Evolutionary conservation across 371 early-diverging fungal genomes (phyloP), one percentile per base, ranked within the genome.

Genomic region (Rhizopus sp.): DNA sequence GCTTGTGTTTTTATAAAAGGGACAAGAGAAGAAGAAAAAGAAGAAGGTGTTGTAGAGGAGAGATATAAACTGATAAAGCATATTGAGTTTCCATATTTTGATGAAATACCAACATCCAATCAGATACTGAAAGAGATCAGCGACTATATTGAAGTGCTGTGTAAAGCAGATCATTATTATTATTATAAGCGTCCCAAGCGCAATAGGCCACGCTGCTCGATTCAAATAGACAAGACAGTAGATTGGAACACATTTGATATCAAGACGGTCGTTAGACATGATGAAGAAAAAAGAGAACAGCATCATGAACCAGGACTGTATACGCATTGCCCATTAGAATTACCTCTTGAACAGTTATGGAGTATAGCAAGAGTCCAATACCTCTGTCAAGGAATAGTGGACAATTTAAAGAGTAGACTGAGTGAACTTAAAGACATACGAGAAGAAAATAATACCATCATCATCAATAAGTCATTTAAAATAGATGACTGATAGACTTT

Each of bases 1-100:
- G 80, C 91, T 40, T 93, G 93, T 12, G 70, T 89, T 2, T 92
- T 93, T 55, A 70, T 40, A 4, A 40, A 54, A 1, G 8, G 12
- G 15, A 40, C 4, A 33, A 12, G 1, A 31, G 2, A 51, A 15
- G 17, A 32, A 29, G 5, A 4, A 12, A 37, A 13, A 32, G 17
- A 9, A 5, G 7, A 16, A 16, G 9, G 23, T 23, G 2, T 2
- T 6, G 12, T 39, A 38, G 44, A 57, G 41, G n/a, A 38, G 44
- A 13, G 69, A 4, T 75, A 76, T 55, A 41, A 45, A 3, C 49
- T 67, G 7, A 15, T 76, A 4, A 50, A 61, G 17, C 77, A 66
- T 16, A 61, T 72, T 41, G 75, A 64, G 5, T 80, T 68, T 47
- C 80, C 80, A 6, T 72, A 59, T 33, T 70, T 65, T 49, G 41